Percentiles rank a stretch among this genome's conserved stretches.
Evolutionary conservation across 2,329 filamentous ascomycete genomes (phyloP).

Genomic region (Xylaria sp.): DNA sequence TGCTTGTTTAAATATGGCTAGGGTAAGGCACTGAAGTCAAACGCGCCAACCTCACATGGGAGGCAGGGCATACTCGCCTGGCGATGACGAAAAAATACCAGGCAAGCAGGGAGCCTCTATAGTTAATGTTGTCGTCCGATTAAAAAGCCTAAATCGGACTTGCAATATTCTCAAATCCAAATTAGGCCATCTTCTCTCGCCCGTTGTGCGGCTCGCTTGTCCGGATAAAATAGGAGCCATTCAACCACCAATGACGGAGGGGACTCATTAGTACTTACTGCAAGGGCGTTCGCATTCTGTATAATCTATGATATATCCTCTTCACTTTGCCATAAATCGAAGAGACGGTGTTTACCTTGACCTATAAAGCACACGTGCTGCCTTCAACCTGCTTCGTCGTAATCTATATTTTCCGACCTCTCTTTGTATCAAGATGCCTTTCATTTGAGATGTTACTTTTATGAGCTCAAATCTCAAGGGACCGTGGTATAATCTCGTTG

Average conservation of each 20-base stretch:
- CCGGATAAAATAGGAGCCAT: slow-evolving; percentile 33
- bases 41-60: background rate
- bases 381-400: too few relatives aligned
- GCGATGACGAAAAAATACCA: background rate
- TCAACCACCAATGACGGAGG: slow-evolving; percentile 17
- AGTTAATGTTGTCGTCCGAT: background rate
- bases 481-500: background rate
- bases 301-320: background rate
- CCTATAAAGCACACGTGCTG: too few relatives aligned
- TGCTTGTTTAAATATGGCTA: background rate
- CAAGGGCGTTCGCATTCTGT: background rate
- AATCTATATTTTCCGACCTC: too few relatives aligned
- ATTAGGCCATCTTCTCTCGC: background rate
- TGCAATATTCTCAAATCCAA: background rate
- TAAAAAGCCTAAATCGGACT: slow-evolving; percentile 20
- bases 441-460: background rate
- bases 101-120: background rate
- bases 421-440: background rate
- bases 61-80: background rate
- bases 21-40: background rate
- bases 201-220: slow-evolving; percentile 26
- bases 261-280: background rate
- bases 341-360: too few relatives aligned
- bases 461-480: background rate
- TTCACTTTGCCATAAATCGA: too few relatives aligned